Conservation (phyloP, 2,329 filamentous ascomycete genomes). For the Calonectria naviculata region DNA sequence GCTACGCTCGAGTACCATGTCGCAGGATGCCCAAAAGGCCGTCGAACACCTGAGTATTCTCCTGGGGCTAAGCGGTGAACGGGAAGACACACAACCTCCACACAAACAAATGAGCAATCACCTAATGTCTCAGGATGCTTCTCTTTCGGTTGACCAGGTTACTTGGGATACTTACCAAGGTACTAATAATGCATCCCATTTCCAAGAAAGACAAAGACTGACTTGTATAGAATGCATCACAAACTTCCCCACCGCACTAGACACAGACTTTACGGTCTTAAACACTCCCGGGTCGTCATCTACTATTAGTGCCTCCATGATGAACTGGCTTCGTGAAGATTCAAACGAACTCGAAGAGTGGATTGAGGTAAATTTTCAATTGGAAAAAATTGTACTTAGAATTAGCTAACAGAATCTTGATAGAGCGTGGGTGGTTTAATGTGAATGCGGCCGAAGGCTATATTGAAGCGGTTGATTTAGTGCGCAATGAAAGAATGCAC, state of each 20-base stretch:
- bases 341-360: neutral
- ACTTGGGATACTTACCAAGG: constrained; percentile 1
- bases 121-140: neutral
- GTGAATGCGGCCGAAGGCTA: neutral
- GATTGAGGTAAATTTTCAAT: neutral
- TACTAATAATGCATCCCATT: neutral
- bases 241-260: neutral
- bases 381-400: neutral
- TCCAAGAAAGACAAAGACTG: neutral
- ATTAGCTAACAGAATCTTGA: neutral
- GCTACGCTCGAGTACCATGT: neutral
- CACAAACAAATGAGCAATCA: neutral
- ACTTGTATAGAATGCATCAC: neutral
- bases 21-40: neutral
- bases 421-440: neutral
- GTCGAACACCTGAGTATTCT: neutral
- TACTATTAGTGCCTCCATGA: neutral
- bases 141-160: neutral
- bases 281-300: neutral
- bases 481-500: too few species aligned
- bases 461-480: too few species aligned
- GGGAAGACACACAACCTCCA: too few species aligned
- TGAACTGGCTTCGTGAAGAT: neutral
- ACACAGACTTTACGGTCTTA: neutral
- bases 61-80: neutral